Evolutionary conservation across 441 rosid genomes (phyloP), one percentile per base, ranked within the genome.

Genomic region (Erodium moschatum): DNA sequence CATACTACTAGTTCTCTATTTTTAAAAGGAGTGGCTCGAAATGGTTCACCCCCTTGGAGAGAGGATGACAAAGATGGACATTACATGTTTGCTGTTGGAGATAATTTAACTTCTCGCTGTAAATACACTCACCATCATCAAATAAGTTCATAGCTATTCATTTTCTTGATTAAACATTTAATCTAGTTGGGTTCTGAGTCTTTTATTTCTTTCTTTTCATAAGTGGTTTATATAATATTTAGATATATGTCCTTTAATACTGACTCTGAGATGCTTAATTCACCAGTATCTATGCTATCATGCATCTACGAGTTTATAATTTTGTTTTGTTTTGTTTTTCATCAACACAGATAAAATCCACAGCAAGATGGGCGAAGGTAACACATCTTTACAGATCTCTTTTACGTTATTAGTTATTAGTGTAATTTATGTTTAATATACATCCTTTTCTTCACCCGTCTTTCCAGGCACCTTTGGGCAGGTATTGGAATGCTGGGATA

Each of bases 291-390:
- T 46, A 46, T 13, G n/a, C 16, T 46, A 2, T 46, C 15, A 46
- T 10, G 4, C 54, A 40, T 40, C 11, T 11, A 40, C 46, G 7
- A 12, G 18, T 50, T 15, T 50, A 5, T 50, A 15, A 50, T 15
- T 50, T 15, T 12, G 18, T 50, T 50, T 50, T 2, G 16, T 50
- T 50, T 15, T 50, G 18, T 15, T 15, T 50, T 15, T 15, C 16
- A 46, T 50, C n/a, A n/a, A 50, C 18, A 7, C 93, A 89, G 96
- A 89, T 78, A 84, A 81, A 80, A 88, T 90, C 77, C 89, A 79
- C 71, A 78, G 90, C 83, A 90, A 90, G 83, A 89, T 90, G 89
- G 98, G 98, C 63, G 96, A 92, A 92, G 96, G 97, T 92, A 24
- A 71, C n/a, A 89, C 80, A 16, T 66, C 67, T 0, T 20, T n/a